These are phyloP conservation scores for Aspergillus brasiliensis DNA, from an alignment of 2,329 filamentous ascomycete species.

Conservation along the genomic window DNA sequence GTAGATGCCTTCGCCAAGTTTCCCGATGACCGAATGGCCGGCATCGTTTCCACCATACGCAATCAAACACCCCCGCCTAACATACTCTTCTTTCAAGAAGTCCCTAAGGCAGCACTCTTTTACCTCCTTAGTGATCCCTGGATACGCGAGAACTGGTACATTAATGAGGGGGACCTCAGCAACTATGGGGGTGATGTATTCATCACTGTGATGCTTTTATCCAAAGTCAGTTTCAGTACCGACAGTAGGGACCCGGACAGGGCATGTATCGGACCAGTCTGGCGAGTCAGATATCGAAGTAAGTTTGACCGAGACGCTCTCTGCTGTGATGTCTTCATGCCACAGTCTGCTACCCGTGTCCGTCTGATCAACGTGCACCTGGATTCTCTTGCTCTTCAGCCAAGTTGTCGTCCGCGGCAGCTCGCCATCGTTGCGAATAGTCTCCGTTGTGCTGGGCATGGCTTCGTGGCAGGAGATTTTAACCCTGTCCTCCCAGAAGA, in stretches of 20 bases:
- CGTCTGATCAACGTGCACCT: slow-evolving; percentile 46
- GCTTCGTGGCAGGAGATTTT: slow-evolving; percentile 46
- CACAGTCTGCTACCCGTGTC: slow-evolving; percentile 13
- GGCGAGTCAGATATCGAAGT: slow-evolving; percentile 34
- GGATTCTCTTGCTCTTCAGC: slow-evolving; percentile 35
- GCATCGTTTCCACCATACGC: slow-evolving; percentile 30
- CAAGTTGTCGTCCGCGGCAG: slow-evolving; percentile 35
- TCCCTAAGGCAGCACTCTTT: slow-evolving; percentile 26
- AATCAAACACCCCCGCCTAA: slow-evolving; percentile 20
- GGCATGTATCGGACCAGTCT: slow-evolving; percentile 32
- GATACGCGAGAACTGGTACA: slow-evolving; percentile 32
- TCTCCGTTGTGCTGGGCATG: slow-evolving; percentile 28
- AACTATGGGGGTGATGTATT: background rate
- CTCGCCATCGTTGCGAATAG: slow-evolving; percentile 29
- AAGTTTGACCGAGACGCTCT: slow-evolving; percentile 24
- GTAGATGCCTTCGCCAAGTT: slow-evolving; percentile 25
- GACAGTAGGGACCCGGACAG: slow-evolving; percentile 20
- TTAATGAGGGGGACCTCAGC: background rate
- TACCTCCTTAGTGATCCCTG: slow-evolving; percentile 27
- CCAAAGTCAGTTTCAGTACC: background rate
- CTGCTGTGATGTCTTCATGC: slow-evolving; percentile 15
- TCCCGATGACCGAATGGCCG: slow-evolving; percentile 23
- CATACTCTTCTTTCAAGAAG: slow-evolving; percentile 43
- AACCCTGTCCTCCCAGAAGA: slow-evolving; percentile 44
- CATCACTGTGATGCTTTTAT: background rate